Evolutionary conservation across 345 rosid species (phyloP).

Genomic region (Hirschfeldia incana): DNA sequence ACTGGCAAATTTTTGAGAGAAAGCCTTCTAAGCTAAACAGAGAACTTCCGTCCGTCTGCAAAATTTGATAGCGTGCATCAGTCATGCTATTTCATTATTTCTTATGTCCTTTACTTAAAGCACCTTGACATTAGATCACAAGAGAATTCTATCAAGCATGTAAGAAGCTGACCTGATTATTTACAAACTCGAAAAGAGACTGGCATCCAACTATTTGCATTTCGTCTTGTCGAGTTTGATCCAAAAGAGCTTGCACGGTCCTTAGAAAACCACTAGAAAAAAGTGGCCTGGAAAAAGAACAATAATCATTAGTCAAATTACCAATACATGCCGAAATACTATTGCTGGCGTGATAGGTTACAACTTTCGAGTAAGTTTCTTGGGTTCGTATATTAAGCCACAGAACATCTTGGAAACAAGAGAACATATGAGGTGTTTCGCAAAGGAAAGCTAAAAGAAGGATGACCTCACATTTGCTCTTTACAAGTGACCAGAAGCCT

Average conservation of each 20-base stretch:
- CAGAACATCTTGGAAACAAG: background rate
- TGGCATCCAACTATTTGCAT: conserved; percentile 80
- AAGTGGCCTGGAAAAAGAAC: conserved; percentile 65
- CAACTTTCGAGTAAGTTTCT: conserved; percentile 16
- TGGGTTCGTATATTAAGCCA: conserved; percentile 14
- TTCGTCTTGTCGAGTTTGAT: conserved; percentile 76
- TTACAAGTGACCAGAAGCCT: conserved; percentile 77
- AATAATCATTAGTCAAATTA: too few species aligned
- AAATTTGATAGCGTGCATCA: conserved; percentile 32
- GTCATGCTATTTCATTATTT: too few species aligned
- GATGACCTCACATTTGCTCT: conserved; percentile 89
- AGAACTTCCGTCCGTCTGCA: conserved; percentile 85
- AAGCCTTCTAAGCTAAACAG: conserved; percentile 88
- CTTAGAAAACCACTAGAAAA: conserved; percentile 85
- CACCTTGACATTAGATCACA: background rate
- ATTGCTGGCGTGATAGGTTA: conserved; percentile 13
- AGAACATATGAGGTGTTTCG: background rate
- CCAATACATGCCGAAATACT: background rate
- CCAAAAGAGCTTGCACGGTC: conserved; percentile 76
- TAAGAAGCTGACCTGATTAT: conserved; percentile 72
- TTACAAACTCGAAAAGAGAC: conserved; percentile 84
- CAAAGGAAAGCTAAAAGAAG: conserved; percentile 32
- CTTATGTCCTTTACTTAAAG: conserved; percentile 8
- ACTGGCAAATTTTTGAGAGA: conserved; percentile 79
- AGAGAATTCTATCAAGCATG: conserved; percentile 9